Base-by-base conservation (phyloP, 2,329 filamentous ascomycete genomes). In the Aspergillus tanneri region DNA sequence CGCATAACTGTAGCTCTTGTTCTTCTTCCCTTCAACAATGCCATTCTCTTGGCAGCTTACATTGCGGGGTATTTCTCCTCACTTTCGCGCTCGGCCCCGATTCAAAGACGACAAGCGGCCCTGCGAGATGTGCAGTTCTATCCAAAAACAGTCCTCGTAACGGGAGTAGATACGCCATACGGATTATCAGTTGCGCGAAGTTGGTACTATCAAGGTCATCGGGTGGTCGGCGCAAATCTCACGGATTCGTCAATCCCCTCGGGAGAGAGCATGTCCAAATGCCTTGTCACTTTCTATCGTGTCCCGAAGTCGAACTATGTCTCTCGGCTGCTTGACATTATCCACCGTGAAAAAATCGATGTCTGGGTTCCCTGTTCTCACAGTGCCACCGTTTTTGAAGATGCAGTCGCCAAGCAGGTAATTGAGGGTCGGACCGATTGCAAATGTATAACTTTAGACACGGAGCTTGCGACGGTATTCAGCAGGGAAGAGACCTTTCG, bases 321-420 rank as follows among this genome's bases (percentile, higher is more conserved):
- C 11, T 67, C 75, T 11, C 70, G 72, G 0, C 65, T 90, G 3
- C 63, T 87, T 2, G 68, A 80, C 7, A 76, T 90, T 21, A 74
- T 89, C 32, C 62, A 74, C 5, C 64, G 69, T 0, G 85, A 90
- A 53, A 72, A 76, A 0, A 77, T 88, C 4, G 80, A 88, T 47
- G 67, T 90, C 3, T 91, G 87, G 86, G 80, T 90, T 3, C 84
- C 82, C 16, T 88, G 86, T 58, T 88, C 86, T 0, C 84, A 82
- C n/a, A 82, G 86, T 7, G 76, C 79, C 1, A 81, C 79, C 0
- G 83, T 83, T 0, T 67, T 85, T 10, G 82, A 87, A 58, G 87
- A 90, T 62, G 86, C 82, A 0, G 66, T 78, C 27, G 84, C 84
- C 1, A 84, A 82, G 53, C 79, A 86, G 47, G 69, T 76, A 2